These are phyloP conservation scores for Xylaria bambusicola DNA, from an alignment of 495 filamentous ascomycete species.

Conservation along the genomic window DNA sequence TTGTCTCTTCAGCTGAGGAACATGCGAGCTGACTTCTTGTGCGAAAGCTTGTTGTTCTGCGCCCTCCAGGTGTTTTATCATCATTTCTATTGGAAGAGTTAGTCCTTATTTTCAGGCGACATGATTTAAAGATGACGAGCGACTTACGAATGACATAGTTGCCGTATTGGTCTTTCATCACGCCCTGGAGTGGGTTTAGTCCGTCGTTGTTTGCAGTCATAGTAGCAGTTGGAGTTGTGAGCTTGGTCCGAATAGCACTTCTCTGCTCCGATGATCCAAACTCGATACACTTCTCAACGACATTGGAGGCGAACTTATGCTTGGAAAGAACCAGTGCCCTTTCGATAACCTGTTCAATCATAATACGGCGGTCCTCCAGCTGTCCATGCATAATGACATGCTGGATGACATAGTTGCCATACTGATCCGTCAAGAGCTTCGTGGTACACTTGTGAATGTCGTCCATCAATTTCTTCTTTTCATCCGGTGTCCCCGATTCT, in stretches of 20 bases:
- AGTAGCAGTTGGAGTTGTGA: no score
- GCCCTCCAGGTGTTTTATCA: conserved; percentile 68
- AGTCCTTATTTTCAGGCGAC: conserved; percentile 10
- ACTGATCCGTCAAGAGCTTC: conserved; percentile 81
- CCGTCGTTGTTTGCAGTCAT: conserved; percentile 61
- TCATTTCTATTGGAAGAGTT: conserved; percentile 64
- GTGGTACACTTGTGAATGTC: conserved; percentile 77
- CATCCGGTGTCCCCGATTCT: conserved; percentile 75
- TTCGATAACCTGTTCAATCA: conserved; percentile 72
- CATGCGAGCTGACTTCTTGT: conserved; percentile 71
- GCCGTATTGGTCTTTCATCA: conserved; percentile 91
- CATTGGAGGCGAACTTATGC: conserved; percentile 97
- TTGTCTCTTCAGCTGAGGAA: conserved; percentile 70
- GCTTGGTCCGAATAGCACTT: conserved; percentile 65
- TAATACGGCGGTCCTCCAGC: conserved; percentile 68
- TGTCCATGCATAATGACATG: conserved; percentile 86
- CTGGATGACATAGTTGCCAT: conserved; percentile 96
- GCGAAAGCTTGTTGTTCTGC: conserved; percentile 67
- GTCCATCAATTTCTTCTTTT: conserved; percentile 68
- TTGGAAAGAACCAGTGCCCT: conserved; percentile 77
- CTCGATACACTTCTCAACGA: conserved; percentile 92
- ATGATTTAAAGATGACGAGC: background rate
- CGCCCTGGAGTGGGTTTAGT: conserved; percentile 64
- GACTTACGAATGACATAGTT: conserved; percentile 97
- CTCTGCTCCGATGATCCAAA: conserved; percentile 70